Conservation (phyloP, 495 filamentous ascomycete species). For the Rhypophila decipiens region DNA sequence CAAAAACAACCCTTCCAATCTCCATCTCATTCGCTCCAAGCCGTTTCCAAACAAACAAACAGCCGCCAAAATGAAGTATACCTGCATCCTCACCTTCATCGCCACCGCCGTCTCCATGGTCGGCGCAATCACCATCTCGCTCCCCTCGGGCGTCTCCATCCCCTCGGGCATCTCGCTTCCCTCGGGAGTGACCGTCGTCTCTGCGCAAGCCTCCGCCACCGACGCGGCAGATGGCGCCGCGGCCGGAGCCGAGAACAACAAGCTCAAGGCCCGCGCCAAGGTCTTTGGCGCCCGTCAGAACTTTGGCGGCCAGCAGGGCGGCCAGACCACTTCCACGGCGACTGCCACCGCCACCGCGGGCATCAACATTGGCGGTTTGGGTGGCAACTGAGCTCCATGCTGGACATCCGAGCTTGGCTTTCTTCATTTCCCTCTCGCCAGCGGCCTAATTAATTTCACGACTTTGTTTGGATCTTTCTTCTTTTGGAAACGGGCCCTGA, state of each 20-base stretch:
- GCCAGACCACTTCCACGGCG: too few relatives aligned
- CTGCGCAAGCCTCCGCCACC: constrained; percentile 8
- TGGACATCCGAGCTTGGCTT: too few relatives aligned
- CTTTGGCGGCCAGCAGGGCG: constrained; percentile 11
- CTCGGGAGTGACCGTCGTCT: constrained; percentile 23
- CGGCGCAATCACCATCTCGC: constrained; percentile 20
- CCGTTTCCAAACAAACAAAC: background rate
- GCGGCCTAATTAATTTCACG: too few relatives aligned
- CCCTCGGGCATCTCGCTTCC: constrained; percentile 20
- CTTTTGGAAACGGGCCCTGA: too few relatives aligned
- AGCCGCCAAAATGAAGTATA: constrained; percentile 16
- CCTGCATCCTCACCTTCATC: constrained; percentile 5
- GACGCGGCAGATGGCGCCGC: constrained; percentile 4
- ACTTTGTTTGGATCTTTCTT: too few relatives aligned
- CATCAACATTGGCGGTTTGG: too few relatives aligned
- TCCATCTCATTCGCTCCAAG: background rate
- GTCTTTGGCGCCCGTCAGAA: constrained; percentile 5
- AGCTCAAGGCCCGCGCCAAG: constrained; percentile 1
- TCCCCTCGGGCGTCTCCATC: constrained; percentile 19
- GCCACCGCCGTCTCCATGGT: constrained; percentile 7
- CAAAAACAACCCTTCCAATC: background rate
- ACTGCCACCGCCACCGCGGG: too few relatives aligned
- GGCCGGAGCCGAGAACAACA: constrained; percentile 8
- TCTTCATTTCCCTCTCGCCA: too few relatives aligned
- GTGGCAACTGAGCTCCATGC: too few relatives aligned